A percentile compares a stretch with the other conserved stretches of the same genome.
Evolutionary conservation across 139 green algal genomes (phyloP).

Genomic region (Coccomyxa sp.): DNA sequence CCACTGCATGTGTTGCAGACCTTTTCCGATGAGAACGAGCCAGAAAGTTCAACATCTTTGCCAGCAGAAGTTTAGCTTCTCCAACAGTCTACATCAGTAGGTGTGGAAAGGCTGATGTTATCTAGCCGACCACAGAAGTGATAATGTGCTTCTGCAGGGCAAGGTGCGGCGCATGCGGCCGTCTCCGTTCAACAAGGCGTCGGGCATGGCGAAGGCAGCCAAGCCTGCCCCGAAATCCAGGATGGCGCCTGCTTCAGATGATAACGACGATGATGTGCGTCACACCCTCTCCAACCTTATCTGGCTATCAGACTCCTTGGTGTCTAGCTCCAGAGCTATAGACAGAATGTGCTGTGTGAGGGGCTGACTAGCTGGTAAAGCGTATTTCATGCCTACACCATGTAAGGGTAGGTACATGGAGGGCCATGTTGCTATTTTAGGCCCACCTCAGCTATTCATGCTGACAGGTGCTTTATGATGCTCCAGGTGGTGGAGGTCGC

Average conservation of each 20-base stretch:
- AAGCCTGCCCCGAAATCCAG: neutral
- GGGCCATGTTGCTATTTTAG: neutral
- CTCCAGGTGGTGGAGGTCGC: neutral
- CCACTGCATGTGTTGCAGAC: too few species aligned
- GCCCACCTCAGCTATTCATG: neutral
- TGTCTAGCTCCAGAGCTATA: neutral
- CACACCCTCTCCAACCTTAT: neutral
- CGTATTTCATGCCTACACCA: too few species aligned
- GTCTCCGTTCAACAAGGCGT: constrained; percentile 53
- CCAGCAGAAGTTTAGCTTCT: too few species aligned
- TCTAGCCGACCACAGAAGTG: too few species aligned
- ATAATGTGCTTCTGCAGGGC: constrained; percentile 1
- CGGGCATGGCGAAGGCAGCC: constrained; percentile 11
- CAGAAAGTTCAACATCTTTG: too few species aligned
- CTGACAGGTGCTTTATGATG: neutral
- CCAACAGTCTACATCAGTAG: too few species aligned
- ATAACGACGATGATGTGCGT: neutral
- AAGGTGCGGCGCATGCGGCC: constrained; percentile 49
- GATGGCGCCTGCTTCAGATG: neutral
- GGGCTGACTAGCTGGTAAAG: neutral
- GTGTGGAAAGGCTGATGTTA: too few species aligned
- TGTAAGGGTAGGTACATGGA: neutral
- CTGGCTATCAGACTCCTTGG: neutral
- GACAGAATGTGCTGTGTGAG: neutral
- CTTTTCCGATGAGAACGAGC: neutral